phyloP scores from a whole-genome alignment of 768 basidiomycete species.

The Lentinula boryana region DNA sequence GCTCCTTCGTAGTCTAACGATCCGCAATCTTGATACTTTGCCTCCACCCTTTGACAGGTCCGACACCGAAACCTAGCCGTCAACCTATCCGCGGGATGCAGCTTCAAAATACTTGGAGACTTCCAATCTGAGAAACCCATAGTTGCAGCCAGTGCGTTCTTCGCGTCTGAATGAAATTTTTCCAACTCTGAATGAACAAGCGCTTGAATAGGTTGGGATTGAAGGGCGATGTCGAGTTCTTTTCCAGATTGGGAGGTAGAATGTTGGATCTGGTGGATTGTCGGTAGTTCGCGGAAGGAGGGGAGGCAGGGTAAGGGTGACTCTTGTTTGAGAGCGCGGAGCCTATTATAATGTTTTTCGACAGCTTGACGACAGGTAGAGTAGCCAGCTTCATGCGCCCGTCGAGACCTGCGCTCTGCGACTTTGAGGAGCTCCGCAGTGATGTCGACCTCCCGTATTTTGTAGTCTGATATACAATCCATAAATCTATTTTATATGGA shows the following conservation, averaged over 20 bases:
- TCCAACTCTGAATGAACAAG: conserved; percentile 22
- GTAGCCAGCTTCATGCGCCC: conserved; percentile 20
- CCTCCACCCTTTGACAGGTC: conserved; percentile 34
- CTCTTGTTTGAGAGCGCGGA: conserved; percentile 28
- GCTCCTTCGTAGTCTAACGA: conserved; percentile 54
- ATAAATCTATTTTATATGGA: neutral
- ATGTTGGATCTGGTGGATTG: conserved; percentile 31
- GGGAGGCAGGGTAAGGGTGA: conserved; percentile 36
- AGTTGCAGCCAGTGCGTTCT: conserved; percentile 32
- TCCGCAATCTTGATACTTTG: conserved; percentile 27
- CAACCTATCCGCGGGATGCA: conserved; percentile 54
- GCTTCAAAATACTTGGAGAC: conserved; percentile 31
- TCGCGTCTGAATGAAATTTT: conserved; percentile 38
- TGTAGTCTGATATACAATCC: conserved; percentile 22
- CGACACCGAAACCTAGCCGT: conserved; percentile 57
- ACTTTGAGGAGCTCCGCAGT: conserved; percentile 19
- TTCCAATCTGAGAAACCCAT: conserved; percentile 53
- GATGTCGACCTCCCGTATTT: conserved; percentile 10
- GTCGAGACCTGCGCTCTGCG: conserved; percentile 19
- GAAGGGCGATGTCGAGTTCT: conserved; percentile 7
- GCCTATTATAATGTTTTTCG: conserved; percentile 36
- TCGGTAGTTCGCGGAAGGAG: conserved; percentile 44
- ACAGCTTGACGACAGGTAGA: conserved; percentile 26
- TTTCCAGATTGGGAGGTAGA: conserved; percentile 10
- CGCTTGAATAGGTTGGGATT: conserved; percentile 23